Conservation (phyloP, 495 filamentous ascomycete species). For the Neurospora terricola region DNA sequence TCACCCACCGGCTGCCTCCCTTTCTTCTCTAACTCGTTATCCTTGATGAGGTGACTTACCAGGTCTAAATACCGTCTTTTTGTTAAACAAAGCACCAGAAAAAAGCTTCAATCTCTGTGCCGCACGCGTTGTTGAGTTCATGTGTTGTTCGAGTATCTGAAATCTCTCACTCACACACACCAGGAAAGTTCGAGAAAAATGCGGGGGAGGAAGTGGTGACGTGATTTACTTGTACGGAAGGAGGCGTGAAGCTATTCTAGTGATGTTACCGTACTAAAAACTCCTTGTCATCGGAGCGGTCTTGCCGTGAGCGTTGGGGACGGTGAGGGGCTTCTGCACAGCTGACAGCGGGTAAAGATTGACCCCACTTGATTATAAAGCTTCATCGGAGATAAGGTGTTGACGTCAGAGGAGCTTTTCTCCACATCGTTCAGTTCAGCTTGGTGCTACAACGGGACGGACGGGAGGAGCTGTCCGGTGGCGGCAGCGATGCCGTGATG, state of each 20-base stretch:
- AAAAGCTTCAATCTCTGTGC: slow-evolving; percentile 8
- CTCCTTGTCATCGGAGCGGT: not conserved
- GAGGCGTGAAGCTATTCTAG: not conserved
- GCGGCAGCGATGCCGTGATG: not conserved
- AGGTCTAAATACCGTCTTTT: not conserved
- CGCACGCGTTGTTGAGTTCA: slow-evolving; percentile 12
- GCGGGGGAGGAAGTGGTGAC: not conserved
- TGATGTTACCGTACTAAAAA: not conserved
- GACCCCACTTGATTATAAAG: too few relatives aligned
- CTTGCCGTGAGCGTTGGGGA: not conserved
- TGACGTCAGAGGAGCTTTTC: not conserved
- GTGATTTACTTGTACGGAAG: not conserved
- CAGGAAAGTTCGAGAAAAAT: too few relatives aligned
- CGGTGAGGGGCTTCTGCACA: not conserved
- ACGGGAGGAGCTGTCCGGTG: not conserved
- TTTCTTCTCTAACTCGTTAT: not conserved
- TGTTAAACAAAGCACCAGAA: slow-evolving; percentile 4
- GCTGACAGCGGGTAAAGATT: not conserved
- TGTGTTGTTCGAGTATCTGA: too few relatives aligned
- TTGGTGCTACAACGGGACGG: not conserved
- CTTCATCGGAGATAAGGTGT: not conserved
- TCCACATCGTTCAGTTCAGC: not conserved
- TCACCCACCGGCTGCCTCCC: not conserved
- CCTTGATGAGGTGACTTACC: not conserved
- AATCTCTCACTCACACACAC: too few relatives aligned